These are phyloP conservation scores for Xylaria flabelliformis DNA, from an alignment of 495 filamentous ascomycete species.

Conservation along the genomic window DNA sequence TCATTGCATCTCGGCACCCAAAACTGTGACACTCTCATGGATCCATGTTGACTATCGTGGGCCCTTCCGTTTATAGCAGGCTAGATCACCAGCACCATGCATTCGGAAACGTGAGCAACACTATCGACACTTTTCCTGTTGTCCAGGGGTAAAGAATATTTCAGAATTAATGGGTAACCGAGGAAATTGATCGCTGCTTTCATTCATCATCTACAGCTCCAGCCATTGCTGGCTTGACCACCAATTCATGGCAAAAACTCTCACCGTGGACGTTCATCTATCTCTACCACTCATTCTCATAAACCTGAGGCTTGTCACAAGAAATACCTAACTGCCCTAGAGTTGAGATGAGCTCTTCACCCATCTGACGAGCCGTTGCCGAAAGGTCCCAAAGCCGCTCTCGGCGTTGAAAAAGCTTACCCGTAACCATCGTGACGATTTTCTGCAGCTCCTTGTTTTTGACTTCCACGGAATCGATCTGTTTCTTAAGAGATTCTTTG, in stretches of 20 bases:
- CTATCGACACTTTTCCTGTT: neutral
- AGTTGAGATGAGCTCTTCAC: slow-evolving; percentile 16
- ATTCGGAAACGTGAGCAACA: neutral
- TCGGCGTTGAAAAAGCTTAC: neutral
- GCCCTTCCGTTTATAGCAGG: neutral
- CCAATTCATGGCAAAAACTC: neutral
- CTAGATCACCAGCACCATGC: neutral
- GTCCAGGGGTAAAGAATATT: neutral
- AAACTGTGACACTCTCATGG: neutral
- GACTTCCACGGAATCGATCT: neutral
- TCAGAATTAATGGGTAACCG: neutral
- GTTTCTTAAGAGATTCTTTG: neutral
- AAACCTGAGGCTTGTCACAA: neutral
- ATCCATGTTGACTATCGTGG: neutral
- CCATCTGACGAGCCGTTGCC: slow-evolving; percentile 3
- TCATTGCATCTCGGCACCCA: neutral
- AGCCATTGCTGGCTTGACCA: neutral
- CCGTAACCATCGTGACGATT: neutral
- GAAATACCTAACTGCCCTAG: slow-evolving; percentile 4
- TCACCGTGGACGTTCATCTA: neutral
- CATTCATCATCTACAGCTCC: neutral
- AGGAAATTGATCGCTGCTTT: neutral
- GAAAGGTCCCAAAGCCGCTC: slow-evolving; percentile 11
- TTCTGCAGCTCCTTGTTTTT: neutral
- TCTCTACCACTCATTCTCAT: neutral